Conservation (phyloP, 179 eudicot genomes). For the Spinacia oleracea region DNA sequence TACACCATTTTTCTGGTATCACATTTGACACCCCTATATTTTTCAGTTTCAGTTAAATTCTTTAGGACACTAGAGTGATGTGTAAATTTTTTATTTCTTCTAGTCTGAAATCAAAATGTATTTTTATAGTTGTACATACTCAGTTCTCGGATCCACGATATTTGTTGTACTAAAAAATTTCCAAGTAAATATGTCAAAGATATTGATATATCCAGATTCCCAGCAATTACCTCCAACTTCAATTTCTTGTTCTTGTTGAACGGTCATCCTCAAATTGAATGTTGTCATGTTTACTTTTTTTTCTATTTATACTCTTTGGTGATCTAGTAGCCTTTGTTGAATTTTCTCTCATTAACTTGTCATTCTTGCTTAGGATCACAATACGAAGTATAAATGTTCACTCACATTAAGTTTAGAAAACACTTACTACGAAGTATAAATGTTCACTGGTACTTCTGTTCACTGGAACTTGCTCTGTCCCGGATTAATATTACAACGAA, state of each 20-base stretch:
- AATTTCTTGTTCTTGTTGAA: background rate
- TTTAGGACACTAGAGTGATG: conserved; percentile 16
- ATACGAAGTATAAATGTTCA: too few species aligned
- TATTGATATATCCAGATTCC: conserved; percentile 9
- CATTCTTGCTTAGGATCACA: too few species aligned
- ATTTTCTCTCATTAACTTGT: too few species aligned
- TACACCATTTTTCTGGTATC: conserved; percentile 14
- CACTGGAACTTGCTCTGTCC: too few species aligned
- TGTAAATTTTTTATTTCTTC: background rate
- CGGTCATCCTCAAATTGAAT: background rate
- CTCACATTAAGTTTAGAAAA: too few species aligned
- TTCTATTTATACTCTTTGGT: too few species aligned
- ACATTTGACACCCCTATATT: background rate
- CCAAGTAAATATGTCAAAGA: conserved; percentile 31
- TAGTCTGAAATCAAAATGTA: conserved; percentile 21
- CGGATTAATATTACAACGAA: too few species aligned
- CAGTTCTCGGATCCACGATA: conserved; percentile 10
- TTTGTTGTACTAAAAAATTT: conserved; percentile 21
- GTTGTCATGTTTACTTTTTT: background rate
- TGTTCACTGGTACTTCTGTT: too few species aligned
- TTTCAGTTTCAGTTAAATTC: conserved; percentile 19
- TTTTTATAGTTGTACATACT: conserved; percentile 34
- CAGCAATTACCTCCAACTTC: background rate
- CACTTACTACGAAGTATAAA: too few species aligned
- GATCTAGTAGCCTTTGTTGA: too few species aligned